A percentile compares a stretch with the other conserved stretches of the same genome.
phyloP scores from a whole-genome alignment of 768 basidiomycete species.

The Rhodotorula paludigena region DNA sequence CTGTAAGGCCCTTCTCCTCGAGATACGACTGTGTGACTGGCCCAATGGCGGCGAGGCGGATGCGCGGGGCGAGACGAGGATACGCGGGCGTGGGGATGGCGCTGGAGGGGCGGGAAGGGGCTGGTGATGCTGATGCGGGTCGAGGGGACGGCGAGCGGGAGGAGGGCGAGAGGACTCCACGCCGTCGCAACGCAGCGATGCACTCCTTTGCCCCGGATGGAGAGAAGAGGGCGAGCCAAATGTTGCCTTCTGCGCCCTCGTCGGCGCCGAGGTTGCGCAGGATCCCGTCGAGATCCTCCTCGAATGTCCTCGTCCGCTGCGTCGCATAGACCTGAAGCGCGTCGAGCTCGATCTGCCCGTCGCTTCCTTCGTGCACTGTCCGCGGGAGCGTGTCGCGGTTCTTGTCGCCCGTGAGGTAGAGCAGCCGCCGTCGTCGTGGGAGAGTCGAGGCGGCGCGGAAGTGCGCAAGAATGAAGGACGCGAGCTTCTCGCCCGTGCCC shows the following conservation, averaged over 20 bases:
- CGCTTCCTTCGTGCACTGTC: no score
- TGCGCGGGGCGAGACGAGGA: no score
- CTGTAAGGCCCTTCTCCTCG: neutral
- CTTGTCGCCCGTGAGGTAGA: slow-evolving; percentile 85
- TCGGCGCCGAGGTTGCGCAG: neutral
- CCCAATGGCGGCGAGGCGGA: neutral
- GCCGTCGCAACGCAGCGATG: neutral
- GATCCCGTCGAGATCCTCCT: neutral
- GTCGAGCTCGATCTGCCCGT: neutral
- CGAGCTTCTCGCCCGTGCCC: slow-evolving; percentile 54
- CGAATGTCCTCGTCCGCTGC: neutral
- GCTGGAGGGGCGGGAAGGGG: neutral
- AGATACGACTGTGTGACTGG: neutral
- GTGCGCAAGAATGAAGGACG: neutral
- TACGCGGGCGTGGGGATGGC: neutral
- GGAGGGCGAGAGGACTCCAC: neutral
- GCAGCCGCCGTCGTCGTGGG: slow-evolving; percentile 45
- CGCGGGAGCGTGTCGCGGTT: slow-evolving; percentile 63
- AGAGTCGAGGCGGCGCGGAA: slow-evolving; percentile 57
- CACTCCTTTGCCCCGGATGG: neutral
- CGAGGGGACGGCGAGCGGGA: no score
- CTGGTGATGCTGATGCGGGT: neutral
- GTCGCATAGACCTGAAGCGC: neutral
- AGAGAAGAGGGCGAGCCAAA: neutral
- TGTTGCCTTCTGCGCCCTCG: neutral